Percentiles rank a stretch among this genome's conserved stretches.
Conservation (phyloP, 306 rosid species). For the Acacia melanoxylon region DNA sequence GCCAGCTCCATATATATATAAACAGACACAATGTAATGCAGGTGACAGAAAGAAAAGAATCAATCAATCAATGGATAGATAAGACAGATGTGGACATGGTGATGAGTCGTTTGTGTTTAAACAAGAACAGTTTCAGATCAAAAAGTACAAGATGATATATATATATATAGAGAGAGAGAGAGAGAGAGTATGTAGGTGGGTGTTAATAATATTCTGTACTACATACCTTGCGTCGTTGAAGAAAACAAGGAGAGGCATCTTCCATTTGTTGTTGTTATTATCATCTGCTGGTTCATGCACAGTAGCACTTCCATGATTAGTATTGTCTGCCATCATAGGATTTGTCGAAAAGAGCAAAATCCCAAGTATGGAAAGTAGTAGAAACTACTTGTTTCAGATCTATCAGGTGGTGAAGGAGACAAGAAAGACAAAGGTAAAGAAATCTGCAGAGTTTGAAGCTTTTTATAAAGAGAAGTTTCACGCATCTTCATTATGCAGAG, state of each 20-base stretch:
- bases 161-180: too few species aligned
- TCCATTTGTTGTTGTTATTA: constrained; percentile 46
- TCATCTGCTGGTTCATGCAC: constrained; percentile 8
- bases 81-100: not conserved
- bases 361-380: not conserved
- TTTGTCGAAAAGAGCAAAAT: not conserved
- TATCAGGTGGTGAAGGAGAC: not conserved
- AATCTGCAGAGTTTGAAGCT: constrained; percentile 18
- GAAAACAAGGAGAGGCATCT: constrained; percentile 73
- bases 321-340: constrained; percentile 53
- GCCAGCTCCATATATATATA: too few species aligned
- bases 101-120: not conserved
- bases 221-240: constrained; percentile 81
- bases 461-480: not conserved
- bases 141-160: not conserved
- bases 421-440: not conserved
- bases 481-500: not conserved
- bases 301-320: not conserved
- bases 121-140: not conserved
- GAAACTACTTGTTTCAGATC: not conserved
- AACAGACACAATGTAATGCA: not conserved
- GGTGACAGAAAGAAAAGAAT: not conserved
- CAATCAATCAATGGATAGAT: not conserved
- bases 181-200: too few species aligned
- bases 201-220: not conserved